These are phyloP conservation scores for Sclerotinia minor DNA, from an alignment of 2,329 filamentous ascomycete genomes.

Conservation along the genomic window DNA sequence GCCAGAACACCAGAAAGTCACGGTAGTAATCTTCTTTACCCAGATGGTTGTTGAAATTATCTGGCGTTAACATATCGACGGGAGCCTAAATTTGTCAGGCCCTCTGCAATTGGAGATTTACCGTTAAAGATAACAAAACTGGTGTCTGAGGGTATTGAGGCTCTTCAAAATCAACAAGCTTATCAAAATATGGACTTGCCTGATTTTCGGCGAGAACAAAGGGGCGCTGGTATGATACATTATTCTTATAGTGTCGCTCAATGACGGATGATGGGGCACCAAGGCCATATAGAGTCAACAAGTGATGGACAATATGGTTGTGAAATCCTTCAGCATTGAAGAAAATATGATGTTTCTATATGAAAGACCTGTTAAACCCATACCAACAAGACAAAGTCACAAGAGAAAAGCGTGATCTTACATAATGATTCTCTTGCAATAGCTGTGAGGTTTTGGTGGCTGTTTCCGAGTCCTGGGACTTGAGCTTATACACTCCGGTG, in stretches of 20 bases:
- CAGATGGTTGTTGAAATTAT: slow-evolving; percentile 57
- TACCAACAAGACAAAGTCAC: neutral
- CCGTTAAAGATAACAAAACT: neutral
- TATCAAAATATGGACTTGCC: neutral
- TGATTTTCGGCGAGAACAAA: slow-evolving; percentile 48
- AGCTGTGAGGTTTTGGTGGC: slow-evolving; percentile 65
- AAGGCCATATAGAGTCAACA: slow-evolving; percentile 75
- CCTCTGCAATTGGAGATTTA: slow-evolving; percentile 39
- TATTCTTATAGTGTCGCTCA: slow-evolving; percentile 62
- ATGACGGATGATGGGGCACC: slow-evolving; percentile 63
- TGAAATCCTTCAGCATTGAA: slow-evolving; percentile 77
- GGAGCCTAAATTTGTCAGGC: slow-evolving; percentile 39
- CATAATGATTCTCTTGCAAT: slow-evolving; percentile 73
- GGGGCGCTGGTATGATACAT: slow-evolving; percentile 66
- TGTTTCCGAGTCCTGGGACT: slow-evolving; percentile 55
- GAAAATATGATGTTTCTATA: slow-evolving; percentile 72
- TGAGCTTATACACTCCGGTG: slow-evolving; percentile 51
- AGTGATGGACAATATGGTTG: slow-evolving; percentile 79
- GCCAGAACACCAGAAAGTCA: slow-evolving; percentile 76
- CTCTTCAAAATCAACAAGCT: neutral
- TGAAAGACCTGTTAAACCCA: slow-evolving; percentile 16
- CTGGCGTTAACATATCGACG: slow-evolving; percentile 50
- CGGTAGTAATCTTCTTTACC: slow-evolving; percentile 66
- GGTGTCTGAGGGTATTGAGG: neutral
- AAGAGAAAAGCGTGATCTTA: slow-evolving; percentile 32